Conservation (phyloP, 2,329 filamentous ascomycete species). For the Fusarium virguliforme region DNA sequence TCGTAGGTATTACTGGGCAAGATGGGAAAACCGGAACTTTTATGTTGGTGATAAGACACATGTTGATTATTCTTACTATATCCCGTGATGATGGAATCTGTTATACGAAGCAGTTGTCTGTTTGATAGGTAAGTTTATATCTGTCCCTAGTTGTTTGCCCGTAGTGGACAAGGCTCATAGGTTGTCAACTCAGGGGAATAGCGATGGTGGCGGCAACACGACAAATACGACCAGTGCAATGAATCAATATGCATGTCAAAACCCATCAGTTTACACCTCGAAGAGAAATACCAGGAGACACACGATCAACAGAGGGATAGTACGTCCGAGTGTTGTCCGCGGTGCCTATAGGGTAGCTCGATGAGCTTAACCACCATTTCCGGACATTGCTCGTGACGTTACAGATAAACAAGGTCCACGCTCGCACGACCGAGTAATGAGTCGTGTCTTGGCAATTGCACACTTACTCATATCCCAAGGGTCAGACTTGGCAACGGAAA, state of each 20-base stretch:
- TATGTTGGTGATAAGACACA: not conserved
- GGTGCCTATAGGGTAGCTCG: not conserved
- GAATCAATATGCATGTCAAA: no score
- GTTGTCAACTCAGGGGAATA: no score
- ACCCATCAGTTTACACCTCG: no score
- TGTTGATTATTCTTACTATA: not conserved
- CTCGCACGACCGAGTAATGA: not conserved
- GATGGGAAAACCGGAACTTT: not conserved
- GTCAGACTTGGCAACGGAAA: not conserved
- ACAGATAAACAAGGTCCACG: not conserved
- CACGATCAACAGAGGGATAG: not conserved
- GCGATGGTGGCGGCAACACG: no score
- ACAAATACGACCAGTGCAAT: no score
- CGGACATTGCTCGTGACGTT: not conserved
- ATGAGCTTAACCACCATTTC: not conserved
- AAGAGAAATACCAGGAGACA: not conserved
- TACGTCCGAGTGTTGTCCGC: not conserved
- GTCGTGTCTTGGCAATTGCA: not conserved
- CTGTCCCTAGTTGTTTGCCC: no score
- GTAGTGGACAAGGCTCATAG: no score
- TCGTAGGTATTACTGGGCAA: not conserved
- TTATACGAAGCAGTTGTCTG: no score
- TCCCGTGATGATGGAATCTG: no score
- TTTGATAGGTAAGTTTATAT: no score
- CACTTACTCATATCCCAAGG: not conserved